Conservation (phyloP, 768 basidiomycete genomes). For the Rhizopogon vinicolor region DNA sequence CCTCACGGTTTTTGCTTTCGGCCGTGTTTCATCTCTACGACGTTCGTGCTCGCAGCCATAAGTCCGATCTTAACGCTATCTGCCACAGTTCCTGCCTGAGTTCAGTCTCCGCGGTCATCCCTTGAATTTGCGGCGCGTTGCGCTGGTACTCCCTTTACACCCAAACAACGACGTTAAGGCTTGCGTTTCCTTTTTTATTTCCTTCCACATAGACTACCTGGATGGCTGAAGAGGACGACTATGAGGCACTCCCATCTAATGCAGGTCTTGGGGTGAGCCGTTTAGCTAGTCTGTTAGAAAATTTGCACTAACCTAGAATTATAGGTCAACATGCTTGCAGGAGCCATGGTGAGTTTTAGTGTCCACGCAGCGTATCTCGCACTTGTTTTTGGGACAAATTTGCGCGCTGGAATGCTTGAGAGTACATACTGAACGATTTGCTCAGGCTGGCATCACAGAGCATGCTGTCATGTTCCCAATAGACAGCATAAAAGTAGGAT, state of each 20-base stretch:
- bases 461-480: slow-evolving; percentile 99
- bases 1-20: not conserved
- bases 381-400: not conserved
- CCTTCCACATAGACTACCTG: slow-evolving; percentile 9
- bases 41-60: not conserved
- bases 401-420: not conserved
- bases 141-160: not conserved
- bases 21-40: not conserved
- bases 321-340: slow-evolving; percentile 95
- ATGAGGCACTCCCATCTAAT: slow-evolving; percentile 68
- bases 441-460: slow-evolving; percentile 95
- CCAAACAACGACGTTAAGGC: slow-evolving; percentile 5
- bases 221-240: slow-evolving; percentile 49
- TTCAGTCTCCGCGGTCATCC: not conserved
- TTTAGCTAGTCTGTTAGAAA: slow-evolving; percentile 6
- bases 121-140: not conserved
- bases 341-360: slow-evolving; percentile 72
- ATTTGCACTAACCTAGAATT: slow-evolving; percentile 10
- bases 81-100: not conserved
- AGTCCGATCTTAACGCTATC: not conserved
- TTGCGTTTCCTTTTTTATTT: not conserved
- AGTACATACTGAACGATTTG: slow-evolving; percentile 12
- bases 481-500: slow-evolving; percentile 92
- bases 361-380: not conserved
- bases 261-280: slow-evolving; percentile 64